Evolutionary conservation across 1,284 basidiomycete species (phyloP).

Genomic region (Tylopilus sp.): DNA sequence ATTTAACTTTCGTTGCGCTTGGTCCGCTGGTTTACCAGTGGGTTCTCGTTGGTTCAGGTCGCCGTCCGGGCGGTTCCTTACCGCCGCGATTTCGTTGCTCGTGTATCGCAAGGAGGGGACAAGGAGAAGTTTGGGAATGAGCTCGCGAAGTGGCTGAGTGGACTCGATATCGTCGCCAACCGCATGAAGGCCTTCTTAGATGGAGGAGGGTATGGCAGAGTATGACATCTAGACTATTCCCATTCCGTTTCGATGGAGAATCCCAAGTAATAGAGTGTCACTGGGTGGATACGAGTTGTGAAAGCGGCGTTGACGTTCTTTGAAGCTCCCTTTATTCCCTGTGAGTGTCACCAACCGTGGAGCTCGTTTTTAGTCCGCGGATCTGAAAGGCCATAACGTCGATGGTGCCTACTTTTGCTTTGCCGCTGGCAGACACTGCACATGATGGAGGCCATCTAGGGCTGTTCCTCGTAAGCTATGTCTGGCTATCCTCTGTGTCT

Average conservation of each 20-base stretch:
- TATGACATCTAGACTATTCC: constrained; percentile 26
- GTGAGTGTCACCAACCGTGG: neutral
- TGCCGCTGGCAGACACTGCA: neutral
- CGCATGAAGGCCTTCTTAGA: constrained; percentile 68
- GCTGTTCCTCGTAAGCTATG: neutral
- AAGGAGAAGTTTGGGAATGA: constrained; percentile 72
- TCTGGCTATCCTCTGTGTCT: neutral
- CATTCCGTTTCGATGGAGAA: constrained; percentile 17
- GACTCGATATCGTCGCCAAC: constrained; percentile 68
- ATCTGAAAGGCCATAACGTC: constrained; percentile 10
- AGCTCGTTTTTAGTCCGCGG: no score
- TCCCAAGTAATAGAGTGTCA: constrained; percentile 21
- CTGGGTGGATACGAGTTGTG: constrained; percentile 6
- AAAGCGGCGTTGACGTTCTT: neutral
- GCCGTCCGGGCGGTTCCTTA: constrained; percentile 93
- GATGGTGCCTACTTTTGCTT: constrained; percentile 7
- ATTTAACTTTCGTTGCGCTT: neutral
- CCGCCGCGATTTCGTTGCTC: constrained; percentile 80
- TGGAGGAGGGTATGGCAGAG: constrained; percentile 61
- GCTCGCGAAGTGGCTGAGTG: constrained; percentile 77
- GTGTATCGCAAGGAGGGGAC: constrained; percentile 80
- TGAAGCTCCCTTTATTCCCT: constrained; percentile 8
- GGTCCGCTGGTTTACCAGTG: constrained; percentile 2
- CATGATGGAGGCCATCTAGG: constrained; percentile 3
- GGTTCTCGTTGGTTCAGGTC: constrained; percentile 49